Evolutionary conservation across 1,284 basidiomycete genomes (phyloP), one percentile per base, ranked within the genome.

Genomic region (Rhodotorula sp.): DNA sequence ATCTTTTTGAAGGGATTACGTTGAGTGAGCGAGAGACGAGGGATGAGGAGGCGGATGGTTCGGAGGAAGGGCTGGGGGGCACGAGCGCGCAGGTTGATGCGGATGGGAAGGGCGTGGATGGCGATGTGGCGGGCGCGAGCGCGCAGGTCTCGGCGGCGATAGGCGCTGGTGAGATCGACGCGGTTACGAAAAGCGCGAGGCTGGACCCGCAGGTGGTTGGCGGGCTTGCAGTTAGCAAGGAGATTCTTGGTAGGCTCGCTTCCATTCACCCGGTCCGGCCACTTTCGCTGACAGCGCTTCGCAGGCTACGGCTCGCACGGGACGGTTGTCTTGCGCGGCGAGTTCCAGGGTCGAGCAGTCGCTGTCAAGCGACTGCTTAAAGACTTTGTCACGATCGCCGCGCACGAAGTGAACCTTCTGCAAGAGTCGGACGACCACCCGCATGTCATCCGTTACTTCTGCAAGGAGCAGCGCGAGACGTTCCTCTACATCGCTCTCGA

Each of bases 401-500:
- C 90, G 15, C 91, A 95, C 66, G 96, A 99, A 83, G 94, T 98
- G 32, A 89, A 88, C 78, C 87, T 99, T 54, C 85, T 99, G 4
- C 92, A 95, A 82, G 94, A 97, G 79, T 92, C 91, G 52, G 96
- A 99, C 82, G 93, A 97, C 79, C 96, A 99, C 78, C 93, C 94
- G 8, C 98, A 99, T 81, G 94, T 99, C 77, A 95, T 99, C 74
- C 88, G 95, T 71, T 81, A 99, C 81, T 99, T 94, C 81, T 99
- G 94, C 82, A 94, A 98, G 84, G 95, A 99, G 82, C 85, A 90
- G 1, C 89, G 91, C 30, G 88, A 89, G 49, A 92, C 91, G 78
- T 99, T 99, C 84, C 85, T 99, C 17, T 98, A 95, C 81, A 98
- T 99, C 70, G 95, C 96, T 0, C 88, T 99, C 44, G 96, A 99